Evolutionary conservation across 148 eudicot genomes (phyloP), one percentile per base, ranked within the genome.

Genomic region (Rhododendron williamsianum): DNA sequence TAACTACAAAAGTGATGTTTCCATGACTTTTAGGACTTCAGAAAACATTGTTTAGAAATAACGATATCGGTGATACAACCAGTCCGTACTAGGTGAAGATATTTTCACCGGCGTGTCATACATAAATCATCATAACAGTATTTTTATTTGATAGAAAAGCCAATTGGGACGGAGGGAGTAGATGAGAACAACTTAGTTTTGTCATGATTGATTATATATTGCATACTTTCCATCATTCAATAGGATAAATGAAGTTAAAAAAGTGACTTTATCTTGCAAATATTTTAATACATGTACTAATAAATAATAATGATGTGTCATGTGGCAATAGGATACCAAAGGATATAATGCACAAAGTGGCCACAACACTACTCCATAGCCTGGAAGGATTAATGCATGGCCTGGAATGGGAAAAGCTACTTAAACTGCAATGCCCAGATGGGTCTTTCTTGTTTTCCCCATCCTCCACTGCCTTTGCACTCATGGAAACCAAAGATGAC

Each of bases 381-480:
- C 85, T 96, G 82, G 99, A 96, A 90, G 99, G 99, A 54, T 41
- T 41, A 41, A 93, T 94, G 95, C 63, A 77, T 69, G 96, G 86
- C 15, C 85, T 95, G 48, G 90, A 91, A 51, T 96, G 99, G 99
- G 89, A 91, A 89, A 94, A 92, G 89, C 92, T 96, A 81, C 89
- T 94, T 11, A 88, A 90, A 25, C 87, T 96, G 77, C 97, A 95
- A 84, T 86, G 91, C 84, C 80, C 82, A 85, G 98, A 95, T 94
- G 99, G 99, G 11, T 96, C 99, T 67, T 94, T 96, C 85, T 88
- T 95, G 85, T 95, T 94, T 78, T 96, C 99, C 71, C 99, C 99
- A 86, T 89, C 99, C 48, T 94, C 99, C 78, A 96, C 99, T 87
- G 99, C 98, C 84, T 96, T 85, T 90, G 99, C 99, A n/a, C 94